Conservation (phyloP, 1,284 basidiomycete genomes). For the Ganoderma leucocontextum region DNA sequence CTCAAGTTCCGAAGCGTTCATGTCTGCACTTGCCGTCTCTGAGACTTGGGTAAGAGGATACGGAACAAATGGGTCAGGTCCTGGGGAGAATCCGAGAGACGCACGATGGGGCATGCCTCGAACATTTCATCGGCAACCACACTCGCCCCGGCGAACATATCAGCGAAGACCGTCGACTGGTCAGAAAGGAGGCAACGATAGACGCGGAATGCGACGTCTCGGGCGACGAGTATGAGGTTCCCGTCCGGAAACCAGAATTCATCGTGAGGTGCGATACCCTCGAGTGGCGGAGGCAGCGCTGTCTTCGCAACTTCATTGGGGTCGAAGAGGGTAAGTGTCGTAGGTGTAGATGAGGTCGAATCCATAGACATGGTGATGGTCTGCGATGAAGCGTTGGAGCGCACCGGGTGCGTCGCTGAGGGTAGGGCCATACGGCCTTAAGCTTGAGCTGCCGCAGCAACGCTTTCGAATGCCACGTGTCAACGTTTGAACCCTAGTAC, state of each 20-base stretch:
- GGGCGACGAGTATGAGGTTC: no score
- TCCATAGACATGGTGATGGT: no score
- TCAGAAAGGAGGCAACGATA: conserved; percentile 68
- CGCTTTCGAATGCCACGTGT: neutral
- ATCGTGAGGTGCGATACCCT: no score
- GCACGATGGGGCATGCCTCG: conserved; percentile 25
- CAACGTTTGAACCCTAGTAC: neutral
- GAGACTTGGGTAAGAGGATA: neutral
- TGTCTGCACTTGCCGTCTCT: neutral
- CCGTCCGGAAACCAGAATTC: no score
- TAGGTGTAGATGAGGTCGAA: no score
- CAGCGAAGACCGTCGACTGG: conserved; percentile 72
- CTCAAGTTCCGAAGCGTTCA: neutral
- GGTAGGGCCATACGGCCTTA: no score
- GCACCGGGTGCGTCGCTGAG: no score
- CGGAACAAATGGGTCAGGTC: conserved; percentile 25
- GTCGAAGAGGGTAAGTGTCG: no score
- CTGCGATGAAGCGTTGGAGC: conserved; percentile 1
- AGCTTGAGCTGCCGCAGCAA: neutral
- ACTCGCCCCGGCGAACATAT: conserved; percentile 20
- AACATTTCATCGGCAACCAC: conserved; percentile 11
- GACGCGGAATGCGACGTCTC: conserved; percentile 50
- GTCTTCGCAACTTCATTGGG: no score
- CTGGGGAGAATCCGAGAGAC: conserved; percentile 13
- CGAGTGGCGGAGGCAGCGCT: no score